phyloP scores from a whole-genome alignment of 2,329 filamentous ascomycete species.

The Bipolaris bicolor region DNA sequence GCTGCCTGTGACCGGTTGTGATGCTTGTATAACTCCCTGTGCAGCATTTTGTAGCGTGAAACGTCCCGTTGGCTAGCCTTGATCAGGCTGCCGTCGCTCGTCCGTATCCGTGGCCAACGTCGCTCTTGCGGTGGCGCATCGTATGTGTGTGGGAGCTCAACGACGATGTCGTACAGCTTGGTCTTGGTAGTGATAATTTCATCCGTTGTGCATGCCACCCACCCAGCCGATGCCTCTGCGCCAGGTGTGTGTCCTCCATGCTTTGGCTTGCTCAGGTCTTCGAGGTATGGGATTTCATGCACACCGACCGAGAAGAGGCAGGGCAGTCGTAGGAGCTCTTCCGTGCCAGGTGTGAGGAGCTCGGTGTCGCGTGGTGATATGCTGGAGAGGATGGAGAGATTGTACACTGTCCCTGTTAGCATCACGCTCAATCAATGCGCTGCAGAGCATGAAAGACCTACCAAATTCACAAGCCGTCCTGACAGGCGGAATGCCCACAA shows the following conservation, averaged over 20 bases:
- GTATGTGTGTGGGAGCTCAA: conserved; percentile 75
- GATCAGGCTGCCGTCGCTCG: conserved; percentile 65
- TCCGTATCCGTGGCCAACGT: conserved; percentile 79
- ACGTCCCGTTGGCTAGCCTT: conserved; percentile 91
- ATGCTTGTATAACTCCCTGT: conserved; percentile 45
- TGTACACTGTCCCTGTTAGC: conserved; percentile 70
- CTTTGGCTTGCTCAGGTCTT: conserved; percentile 59
- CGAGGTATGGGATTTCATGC: conserved; percentile 84
- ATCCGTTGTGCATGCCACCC: conserved; percentile 96
- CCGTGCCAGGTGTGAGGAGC: conserved; percentile 67
- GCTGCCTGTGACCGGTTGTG: conserved; percentile 30
- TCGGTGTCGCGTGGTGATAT: conserved; percentile 77
- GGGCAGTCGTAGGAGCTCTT: conserved; percentile 68
- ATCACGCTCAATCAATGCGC: background rate
- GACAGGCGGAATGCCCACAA: conserved; percentile 86
- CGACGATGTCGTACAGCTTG: conserved; percentile 85
- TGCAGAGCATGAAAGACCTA: conserved; percentile 50
- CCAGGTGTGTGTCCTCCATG: conserved; percentile 49
- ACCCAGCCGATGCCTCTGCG: conserved; percentile 63
- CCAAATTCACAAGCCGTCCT: conserved; percentile 87
- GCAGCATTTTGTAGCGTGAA: conserved; percentile 64
- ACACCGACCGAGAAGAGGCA: conserved; percentile 94
- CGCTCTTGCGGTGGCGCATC: conserved; percentile 59
- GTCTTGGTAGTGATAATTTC: conserved; percentile 88
- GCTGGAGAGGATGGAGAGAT: conserved; percentile 90